Evolutionary conservation across 495 filamentous ascomycete species (phyloP).

Genomic region (Clavariopsis aquatica): DNA sequence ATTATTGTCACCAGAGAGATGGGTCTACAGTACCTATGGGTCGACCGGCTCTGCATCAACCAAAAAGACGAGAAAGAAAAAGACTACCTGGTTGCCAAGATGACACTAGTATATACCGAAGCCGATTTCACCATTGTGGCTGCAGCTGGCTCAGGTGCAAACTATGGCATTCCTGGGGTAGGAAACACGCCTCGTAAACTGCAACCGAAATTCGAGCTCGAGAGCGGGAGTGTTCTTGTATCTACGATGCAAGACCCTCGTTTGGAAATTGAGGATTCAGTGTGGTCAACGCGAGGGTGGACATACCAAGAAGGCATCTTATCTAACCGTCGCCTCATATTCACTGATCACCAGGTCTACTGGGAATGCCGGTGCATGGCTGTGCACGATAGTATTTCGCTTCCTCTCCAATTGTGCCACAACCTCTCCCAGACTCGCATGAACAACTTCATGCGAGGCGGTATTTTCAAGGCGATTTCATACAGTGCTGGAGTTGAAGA

Average conservation of each 20-base stretch:
- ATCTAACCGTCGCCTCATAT: neutral
- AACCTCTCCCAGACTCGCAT: neutral
- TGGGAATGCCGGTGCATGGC: constrained; percentile 5
- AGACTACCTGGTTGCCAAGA: neutral
- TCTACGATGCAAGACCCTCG: constrained; percentile 2
- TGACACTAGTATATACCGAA: neutral
- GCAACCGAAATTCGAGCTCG: neutral
- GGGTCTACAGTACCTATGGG: neutral
- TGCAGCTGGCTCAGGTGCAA: neutral
- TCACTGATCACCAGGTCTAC: constrained; percentile 3
- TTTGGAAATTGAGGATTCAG: constrained; percentile 5
- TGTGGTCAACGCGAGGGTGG: neutral
- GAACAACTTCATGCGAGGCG: neutral
- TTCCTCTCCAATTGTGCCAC: neutral
- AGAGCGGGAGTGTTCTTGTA: neutral
- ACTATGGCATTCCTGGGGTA: neutral
- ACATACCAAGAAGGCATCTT: neutral
- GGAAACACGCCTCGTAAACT: neutral
- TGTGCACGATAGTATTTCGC: neutral
- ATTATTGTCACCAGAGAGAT: neutral
- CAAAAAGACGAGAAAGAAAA: neutral
- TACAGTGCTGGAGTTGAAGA: neutral
- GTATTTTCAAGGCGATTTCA: constrained; percentile 1
- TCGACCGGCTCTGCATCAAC: constrained; percentile 1
- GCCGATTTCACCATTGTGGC: neutral